Evolutionary conservation across 768 basidiomycete species (phyloP), one percentile per base, ranked within the genome.

Genomic region (Krasilnikovozyma curviuscula): DNA sequence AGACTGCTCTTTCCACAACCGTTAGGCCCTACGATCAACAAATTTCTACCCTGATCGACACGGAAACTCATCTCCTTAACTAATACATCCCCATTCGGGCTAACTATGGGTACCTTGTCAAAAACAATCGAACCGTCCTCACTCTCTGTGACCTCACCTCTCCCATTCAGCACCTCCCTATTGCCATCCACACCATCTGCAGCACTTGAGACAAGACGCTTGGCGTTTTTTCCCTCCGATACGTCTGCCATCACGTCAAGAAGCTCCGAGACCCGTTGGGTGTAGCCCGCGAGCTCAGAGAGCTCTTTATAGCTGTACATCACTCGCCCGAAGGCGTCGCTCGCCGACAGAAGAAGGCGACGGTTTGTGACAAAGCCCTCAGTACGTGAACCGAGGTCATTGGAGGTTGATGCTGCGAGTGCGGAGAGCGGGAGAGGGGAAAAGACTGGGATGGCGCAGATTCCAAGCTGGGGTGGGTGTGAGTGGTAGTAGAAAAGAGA

Each of bases 251-350:
- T 91, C 0, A 86, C 85, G 46, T 89, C 83, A 8, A 98, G 72
- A 1, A 95, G 71, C 37, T 78, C 74, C 28, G 81, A 78, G 1
- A 98, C 91, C 13, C 91, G 77, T 1, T 84, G 75, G 2, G 91
- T 95, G 62, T 93, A 95, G 10, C 91, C 91, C 3, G 91, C 86
- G 29, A 98, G 74, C 61, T 98, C 91, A 5, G 85, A 77, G 4
- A 98, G 70, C 61, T 97, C 89, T 65, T 93, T 95, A 69, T 93
- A 95, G 3, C 84, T 86, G 63, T 89, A 91, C 84, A 97, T 86
- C 25, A 93, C 77, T 18, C 89, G 75, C 28, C 88, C 88, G 56
- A 95, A 82, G 1, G 91, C 91, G 67, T 97, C 91, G 48, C 67
- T 53, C 3, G 84, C 76, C n/a, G 84, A 88, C 14, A 93, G 67